phyloP scores from a whole-genome alignment of 345 rosid genomes.

The Gossypium longicalyx region DNA sequence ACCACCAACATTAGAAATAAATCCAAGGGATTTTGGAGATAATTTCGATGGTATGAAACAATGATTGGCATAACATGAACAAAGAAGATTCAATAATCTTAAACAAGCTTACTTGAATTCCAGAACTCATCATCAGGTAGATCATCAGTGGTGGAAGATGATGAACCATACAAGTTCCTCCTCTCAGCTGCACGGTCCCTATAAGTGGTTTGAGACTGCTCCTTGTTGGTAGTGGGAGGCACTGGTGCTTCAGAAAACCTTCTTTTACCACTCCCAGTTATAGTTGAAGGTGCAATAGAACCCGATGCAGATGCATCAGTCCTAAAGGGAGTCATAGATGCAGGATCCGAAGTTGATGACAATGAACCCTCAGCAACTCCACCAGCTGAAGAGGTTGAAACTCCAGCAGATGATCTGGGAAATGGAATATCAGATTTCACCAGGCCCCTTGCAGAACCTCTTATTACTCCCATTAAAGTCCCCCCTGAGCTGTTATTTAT shows the following conservation, averaged over 20 bases:
- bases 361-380: constrained; percentile 28
- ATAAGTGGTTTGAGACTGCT: constrained; percentile 59
- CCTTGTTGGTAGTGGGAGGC: constrained; percentile 49
- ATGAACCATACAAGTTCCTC: constrained; percentile 92
- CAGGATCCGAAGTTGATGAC: constrained; percentile 41
- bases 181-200: constrained; percentile 99
- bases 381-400: constrained; percentile 23
- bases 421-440: constrained; percentile 37
- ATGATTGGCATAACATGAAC: neutral
- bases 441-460: constrained; percentile 63
- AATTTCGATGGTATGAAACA: neutral
- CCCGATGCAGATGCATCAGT: constrained; percentile 76
- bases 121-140: constrained; percentile 36
- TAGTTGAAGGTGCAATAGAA: constrained; percentile 45
- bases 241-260: constrained; percentile 87
- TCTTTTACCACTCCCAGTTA: constrained; percentile 76
- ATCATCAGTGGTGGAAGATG: constrained; percentile 51
- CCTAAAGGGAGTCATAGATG: constrained; percentile 49
- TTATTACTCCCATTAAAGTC: constrained; percentile 80
- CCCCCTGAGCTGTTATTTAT: constrained; percentile 62
- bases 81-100: constrained; percentile 4
- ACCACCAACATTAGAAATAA: constrained; percentile 10
- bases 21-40: neutral
- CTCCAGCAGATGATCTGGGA: constrained; percentile 31
- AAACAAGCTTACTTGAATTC: constrained; percentile 66